A percentile compares a stretch with the other conserved stretches of the same genome.
phyloP scores from a whole-genome alignment of 305 asterid species.

The Fraxinus ornus region DNA sequence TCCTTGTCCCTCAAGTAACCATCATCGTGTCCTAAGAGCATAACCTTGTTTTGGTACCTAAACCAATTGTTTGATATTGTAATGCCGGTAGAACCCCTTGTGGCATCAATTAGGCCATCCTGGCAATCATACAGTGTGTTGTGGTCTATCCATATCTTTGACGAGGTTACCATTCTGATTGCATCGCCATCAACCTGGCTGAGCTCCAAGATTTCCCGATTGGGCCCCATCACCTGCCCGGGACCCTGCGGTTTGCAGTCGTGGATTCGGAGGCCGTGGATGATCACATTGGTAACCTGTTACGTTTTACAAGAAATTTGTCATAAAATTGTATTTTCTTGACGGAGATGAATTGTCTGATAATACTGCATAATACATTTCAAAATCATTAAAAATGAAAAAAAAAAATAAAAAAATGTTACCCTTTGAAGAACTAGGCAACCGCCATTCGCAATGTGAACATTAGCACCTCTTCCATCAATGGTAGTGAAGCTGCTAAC shows the following conservation, averaged over 20 bases:
- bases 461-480: conserved; percentile 70
- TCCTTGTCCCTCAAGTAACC: conserved; percentile 52
- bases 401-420: neutral
- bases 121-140: conserved; percentile 55
- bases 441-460: conserved; percentile 61
- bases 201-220: conserved; percentile 31
- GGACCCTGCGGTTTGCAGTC: conserved; percentile 55
- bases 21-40: conserved; percentile 80
- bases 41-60: conserved; percentile 68
- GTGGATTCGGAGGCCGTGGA: conserved; percentile 71
- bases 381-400: neutral
- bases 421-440: conserved; percentile 60
- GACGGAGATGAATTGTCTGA: neutral
- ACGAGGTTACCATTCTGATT: conserved; percentile 52
- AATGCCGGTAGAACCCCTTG: conserved; percentile 70
- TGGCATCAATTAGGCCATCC: conserved; percentile 73
- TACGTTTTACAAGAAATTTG: neutral
- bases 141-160: conserved; percentile 77
- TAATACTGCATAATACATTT: neutral
- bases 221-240: conserved; percentile 55
- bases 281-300: conserved; percentile 67
- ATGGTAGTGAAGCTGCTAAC: conserved; percentile 64
- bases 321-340: neutral
- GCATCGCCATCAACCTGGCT: conserved; percentile 77
- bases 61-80: conserved; percentile 82